These are phyloP conservation scores for Misopates orontium DNA, from an alignment of 257 asterid species.

Conservation along the genomic window DNA sequence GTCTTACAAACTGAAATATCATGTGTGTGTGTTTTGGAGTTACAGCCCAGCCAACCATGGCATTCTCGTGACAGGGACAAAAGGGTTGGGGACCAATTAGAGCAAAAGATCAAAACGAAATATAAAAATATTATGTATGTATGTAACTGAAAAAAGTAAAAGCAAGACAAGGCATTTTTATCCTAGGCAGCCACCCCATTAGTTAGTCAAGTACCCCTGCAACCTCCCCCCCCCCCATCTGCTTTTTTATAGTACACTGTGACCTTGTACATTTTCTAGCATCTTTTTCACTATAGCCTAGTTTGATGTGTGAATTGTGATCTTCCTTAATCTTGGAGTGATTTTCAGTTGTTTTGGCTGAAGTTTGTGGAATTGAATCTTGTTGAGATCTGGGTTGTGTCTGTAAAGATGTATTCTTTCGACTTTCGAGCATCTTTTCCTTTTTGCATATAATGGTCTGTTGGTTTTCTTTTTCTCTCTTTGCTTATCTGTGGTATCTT, in stretches of 20 bases:
- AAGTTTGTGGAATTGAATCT: slow-evolving; percentile 32
- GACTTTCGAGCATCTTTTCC: slow-evolving; percentile 30
- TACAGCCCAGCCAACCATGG: slow-evolving; percentile 64
- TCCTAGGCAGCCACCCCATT: no score
- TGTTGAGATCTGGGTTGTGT: slow-evolving; percentile 35
- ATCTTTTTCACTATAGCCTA: slow-evolving; percentile 14
- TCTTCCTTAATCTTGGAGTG: slow-evolving; percentile 37
- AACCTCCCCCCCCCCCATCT: no score
- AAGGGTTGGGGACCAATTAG: slow-evolving; percentile 44
- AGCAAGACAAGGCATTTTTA: no score
- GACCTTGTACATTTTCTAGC: no score
- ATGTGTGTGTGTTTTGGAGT: slow-evolving; percentile 25
- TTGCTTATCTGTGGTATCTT: slow-evolving; percentile 33
- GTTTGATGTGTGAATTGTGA: slow-evolving; percentile 23
- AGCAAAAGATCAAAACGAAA: slow-evolving; percentile 27
- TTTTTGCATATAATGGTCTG: slow-evolving; percentile 30
- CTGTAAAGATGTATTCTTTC: slow-evolving; percentile 41
- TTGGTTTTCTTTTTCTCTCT: slow-evolving; percentile 27
- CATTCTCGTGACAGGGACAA: slow-evolving; percentile 71
- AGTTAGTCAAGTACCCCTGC: no score
- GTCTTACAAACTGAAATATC: slow-evolving; percentile 26
- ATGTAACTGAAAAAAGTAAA: slow-evolving; percentile 7
- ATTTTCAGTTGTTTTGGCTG: slow-evolving; percentile 30
- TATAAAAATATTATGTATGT: slow-evolving; percentile 10
- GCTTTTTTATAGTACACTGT: no score